Base-by-base conservation (phyloP, 1,139 yeast species). In the Suhomyces maxii region DNA sequence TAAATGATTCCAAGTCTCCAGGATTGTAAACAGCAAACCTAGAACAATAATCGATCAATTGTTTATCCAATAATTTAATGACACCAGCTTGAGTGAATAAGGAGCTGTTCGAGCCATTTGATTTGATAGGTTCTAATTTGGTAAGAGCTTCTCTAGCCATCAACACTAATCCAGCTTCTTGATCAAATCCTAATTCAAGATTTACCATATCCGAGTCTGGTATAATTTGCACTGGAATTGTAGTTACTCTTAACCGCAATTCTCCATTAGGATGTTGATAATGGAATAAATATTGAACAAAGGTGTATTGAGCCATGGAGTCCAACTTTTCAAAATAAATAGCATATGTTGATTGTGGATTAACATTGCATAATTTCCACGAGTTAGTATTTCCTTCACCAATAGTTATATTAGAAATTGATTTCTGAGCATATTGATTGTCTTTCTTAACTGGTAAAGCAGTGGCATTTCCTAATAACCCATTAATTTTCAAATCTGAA, bases 1-100 rank as follows among this genome's bases (percentile, higher is more conserved):
- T 76, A 73, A 93, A 93, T 25, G 95, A 84, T 36, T 76, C 72
- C 37, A 91, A 78, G 50, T 79, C 85, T 51, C 89, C 95, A 60
- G 86, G 86, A 53, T 84, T 79, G 65, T 86, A 93, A 57, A 89
- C 95, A 32, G 96, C 97, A 67, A 88, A 91, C 56, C 90, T 82
- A 48, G 86, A 82, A 67, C 98, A 91, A 55, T 89, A 76, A 53
- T 90, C 86, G 54, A 93, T 86, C 55, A 91, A 74, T 61, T 85
- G 79, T 59, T 95, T 83, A 67, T 93, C 98, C 48, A 90, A 81
- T 84, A 95, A 88, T 68, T 96, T 83, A 49, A 87, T 71, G 23
- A 91, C 80, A 2, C 53, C 50, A 6, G 44, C 41, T 18, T 51
- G 51, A 9, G 56, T 54, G 12, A 47, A 44, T 4, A 39, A 44